Percentiles rank a stretch among this genome's conserved stretches.
These are phyloP conservation scores for Claviceps maximensis DNA, from an alignment of 2,329 filamentous ascomycete genomes.

Conservation along the genomic window DNA sequence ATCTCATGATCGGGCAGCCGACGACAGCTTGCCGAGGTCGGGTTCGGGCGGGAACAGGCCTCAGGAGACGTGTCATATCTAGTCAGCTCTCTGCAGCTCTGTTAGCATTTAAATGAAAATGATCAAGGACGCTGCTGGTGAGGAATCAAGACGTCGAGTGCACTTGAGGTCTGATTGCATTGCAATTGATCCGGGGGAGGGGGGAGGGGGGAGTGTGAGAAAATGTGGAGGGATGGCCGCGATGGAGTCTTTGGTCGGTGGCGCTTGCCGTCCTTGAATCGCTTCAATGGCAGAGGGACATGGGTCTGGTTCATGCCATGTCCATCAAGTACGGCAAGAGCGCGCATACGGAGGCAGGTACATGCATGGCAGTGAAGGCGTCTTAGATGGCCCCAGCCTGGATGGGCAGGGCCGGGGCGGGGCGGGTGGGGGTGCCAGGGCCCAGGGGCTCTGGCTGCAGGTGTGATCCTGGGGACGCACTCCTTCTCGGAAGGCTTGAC, in stretches of 20 bases:
- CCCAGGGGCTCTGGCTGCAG: not conserved
- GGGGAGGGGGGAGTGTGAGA: not conserved
- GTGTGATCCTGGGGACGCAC: not conserved
- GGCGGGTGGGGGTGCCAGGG: too few species aligned
- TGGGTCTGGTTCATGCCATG: not conserved
- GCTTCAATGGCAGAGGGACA: not conserved
- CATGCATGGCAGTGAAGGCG: not conserved
- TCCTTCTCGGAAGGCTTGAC: conserved; percentile 1
- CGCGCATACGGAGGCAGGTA: not conserved
- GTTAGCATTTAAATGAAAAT: too few species aligned
- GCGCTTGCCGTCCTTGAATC: conserved; percentile 5
- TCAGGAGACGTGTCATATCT: conserved; percentile 25
- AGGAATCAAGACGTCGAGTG: not conserved
- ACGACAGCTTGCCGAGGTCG: conserved; percentile 11
- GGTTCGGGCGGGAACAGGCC: conserved; percentile 8
- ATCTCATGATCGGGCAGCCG: conserved; percentile 16
- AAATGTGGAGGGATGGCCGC: not conserved
- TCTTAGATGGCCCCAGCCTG: not conserved
- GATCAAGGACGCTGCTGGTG: conserved; percentile 11
- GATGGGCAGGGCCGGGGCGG: not conserved
- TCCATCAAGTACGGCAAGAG: not conserved
- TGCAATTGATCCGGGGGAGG: not conserved
- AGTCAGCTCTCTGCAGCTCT: conserved; percentile 17
- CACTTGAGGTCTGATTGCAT: too few species aligned
- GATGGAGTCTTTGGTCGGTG: conserved; percentile 1